Evolutionary conservation across 164 flowering plant species (phyloP).

Genomic region (Taxillus chinensis): DNA sequence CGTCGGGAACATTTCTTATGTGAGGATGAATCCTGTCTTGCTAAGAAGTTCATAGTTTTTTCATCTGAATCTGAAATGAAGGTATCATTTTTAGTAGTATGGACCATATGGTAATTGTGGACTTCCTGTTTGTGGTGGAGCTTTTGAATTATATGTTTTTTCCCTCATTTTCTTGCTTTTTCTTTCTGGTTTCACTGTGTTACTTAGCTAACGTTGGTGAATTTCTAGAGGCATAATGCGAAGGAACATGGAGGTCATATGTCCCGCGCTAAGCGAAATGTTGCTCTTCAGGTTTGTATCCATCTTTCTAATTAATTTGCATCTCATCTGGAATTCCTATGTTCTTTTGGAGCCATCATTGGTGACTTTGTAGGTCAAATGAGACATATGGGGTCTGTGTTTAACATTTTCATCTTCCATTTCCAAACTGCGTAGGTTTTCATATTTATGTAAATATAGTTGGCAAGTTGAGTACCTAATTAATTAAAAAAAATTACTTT

Average conservation of each 20-base stretch:
- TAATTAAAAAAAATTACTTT: too few species aligned
- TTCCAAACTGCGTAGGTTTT: too few species aligned
- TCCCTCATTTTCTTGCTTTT: not conserved
- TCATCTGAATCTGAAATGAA: slow-evolving; percentile 81
- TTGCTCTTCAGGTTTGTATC: slow-evolving; percentile 69
- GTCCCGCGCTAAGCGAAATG: slow-evolving; percentile 87
- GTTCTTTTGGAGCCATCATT: not conserved
- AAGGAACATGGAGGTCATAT: slow-evolving; percentile 83
- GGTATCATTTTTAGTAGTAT: slow-evolving; percentile 31
- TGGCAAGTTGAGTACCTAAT: too few species aligned
- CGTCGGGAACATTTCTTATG: slow-evolving; percentile 79
- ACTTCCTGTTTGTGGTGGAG: not conserved
- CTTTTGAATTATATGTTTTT: not conserved
- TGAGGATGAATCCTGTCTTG: slow-evolving; percentile 86
- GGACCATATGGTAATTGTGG: not conserved
- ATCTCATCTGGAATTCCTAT: not conserved
- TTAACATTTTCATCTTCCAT: too few species aligned
- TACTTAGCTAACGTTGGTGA: not conserved
- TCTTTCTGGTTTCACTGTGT: not conserved
- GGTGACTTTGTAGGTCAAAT: too few species aligned
- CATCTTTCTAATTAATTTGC: not conserved
- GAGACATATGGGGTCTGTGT: too few species aligned
- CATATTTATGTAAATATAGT: too few species aligned
- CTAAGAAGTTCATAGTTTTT: slow-evolving; percentile 79
- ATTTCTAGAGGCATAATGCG: slow-evolving; percentile 70